phyloP scores from a whole-genome alignment of 2,329 filamentous ascomycete species.

The Didymella segeticola region DNA sequence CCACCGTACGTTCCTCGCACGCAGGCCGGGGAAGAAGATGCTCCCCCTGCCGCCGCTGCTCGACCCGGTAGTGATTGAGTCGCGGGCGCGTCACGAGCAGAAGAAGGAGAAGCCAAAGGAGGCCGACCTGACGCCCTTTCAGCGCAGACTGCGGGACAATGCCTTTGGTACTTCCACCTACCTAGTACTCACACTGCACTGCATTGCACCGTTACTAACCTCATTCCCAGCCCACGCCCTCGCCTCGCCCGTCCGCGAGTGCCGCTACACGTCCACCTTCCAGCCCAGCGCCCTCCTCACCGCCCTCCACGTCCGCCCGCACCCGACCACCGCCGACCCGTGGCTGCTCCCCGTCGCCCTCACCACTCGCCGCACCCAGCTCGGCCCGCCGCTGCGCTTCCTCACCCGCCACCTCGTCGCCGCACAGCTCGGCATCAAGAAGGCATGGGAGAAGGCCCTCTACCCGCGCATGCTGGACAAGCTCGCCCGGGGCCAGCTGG shows the following conservation, averaged over 20 bases:
- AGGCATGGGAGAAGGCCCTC: constrained; percentile 29
- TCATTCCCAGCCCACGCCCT: constrained; percentile 65
- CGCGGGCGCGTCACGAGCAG: constrained; percentile 46
- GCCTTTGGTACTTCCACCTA: constrained; percentile 67
- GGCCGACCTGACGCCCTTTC: constrained; percentile 57
- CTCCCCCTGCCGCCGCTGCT: constrained; percentile 59
- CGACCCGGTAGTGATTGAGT: constrained; percentile 51
- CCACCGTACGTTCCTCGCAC: constrained; percentile 40
- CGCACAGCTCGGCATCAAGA: constrained; percentile 28
- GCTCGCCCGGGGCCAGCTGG: constrained; percentile 38
- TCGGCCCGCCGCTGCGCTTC: constrained; percentile 37
- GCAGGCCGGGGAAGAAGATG: constrained; percentile 40
- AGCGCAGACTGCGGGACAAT: constrained; percentile 66
- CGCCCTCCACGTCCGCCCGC: constrained; percentile 62
- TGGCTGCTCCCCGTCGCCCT: constrained; percentile 63
- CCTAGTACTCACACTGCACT: constrained; percentile 14
- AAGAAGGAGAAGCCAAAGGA: constrained; percentile 52
- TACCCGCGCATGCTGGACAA: constrained; percentile 45
- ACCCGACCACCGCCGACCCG: constrained; percentile 60
- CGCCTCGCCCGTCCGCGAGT: constrained; percentile 65
- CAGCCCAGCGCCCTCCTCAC: constrained; percentile 70
- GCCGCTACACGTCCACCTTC: constrained; percentile 55
- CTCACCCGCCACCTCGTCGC: constrained; percentile 22
- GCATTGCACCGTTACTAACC: not conserved
- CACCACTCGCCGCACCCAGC: constrained; percentile 28